Percentiles rank a stretch among this genome's conserved stretches.
Evolutionary conservation across 2,329 filamentous ascomycete genomes (phyloP).

Genomic region (Bipolaris cookei): DNA sequence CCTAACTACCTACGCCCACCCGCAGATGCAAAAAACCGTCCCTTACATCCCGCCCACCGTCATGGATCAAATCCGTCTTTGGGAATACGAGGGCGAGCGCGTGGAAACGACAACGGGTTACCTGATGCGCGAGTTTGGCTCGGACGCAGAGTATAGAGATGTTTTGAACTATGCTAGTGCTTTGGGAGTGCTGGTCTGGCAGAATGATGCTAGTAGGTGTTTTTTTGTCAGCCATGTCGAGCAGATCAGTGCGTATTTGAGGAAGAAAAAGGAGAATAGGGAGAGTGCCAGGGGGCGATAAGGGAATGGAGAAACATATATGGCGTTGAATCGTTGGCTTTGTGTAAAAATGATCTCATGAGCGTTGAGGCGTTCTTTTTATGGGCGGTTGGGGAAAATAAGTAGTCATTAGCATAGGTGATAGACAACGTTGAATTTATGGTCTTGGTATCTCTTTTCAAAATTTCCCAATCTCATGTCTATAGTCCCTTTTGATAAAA

Average conservation of each 20-base stretch:
- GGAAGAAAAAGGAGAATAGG: slow-evolving; percentile 50
- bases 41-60: slow-evolving; percentile 92
- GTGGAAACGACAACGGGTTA: slow-evolving; percentile 86
- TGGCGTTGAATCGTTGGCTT: too few relatives aligned
- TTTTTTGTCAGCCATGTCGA: slow-evolving; percentile 94
- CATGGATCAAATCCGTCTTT: slow-evolving; percentile 94
- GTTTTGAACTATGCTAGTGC: slow-evolving; percentile 81
- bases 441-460: too few relatives aligned
- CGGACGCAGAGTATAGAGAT: slow-evolving; percentile 70
- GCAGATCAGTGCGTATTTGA: slow-evolving; percentile 82
- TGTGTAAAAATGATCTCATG: neutral
- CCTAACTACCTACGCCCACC: slow-evolving; percentile 89
- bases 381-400: neutral
- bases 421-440: too few relatives aligned
- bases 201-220: slow-evolving; percentile 76
- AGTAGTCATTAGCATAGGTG: neutral
- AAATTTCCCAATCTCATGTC: too few relatives aligned
- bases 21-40: slow-evolving; percentile 80
- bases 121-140: slow-evolving; percentile 86
- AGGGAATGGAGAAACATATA: neutral
- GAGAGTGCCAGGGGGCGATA: slow-evolving; percentile 14
- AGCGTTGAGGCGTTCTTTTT: neutral
- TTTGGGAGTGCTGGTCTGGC: slow-evolving; percentile 88
- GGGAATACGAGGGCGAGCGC: slow-evolving; percentile 96
- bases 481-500: too few relatives aligned